Evolutionary conservation across 768 basidiomycete genomes (phyloP).

Genomic region (Suillus sp.): DNA sequence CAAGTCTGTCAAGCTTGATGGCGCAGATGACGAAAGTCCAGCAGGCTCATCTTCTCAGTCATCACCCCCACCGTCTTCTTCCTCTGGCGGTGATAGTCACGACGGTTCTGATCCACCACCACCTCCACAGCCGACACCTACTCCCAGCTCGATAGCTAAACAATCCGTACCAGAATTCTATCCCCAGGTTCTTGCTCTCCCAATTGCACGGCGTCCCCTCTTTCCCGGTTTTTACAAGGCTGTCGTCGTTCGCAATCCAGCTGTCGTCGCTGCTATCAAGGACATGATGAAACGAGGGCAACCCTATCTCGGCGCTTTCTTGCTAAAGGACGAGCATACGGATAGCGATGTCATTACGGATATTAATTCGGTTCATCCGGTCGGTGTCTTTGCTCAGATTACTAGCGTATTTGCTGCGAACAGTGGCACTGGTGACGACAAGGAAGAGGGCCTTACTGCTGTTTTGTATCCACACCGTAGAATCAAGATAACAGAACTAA

Average conservation of each 20-base stretch:
- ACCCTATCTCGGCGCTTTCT: slow-evolving; percentile 95
- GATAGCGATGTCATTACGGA: slow-evolving; percentile 94
- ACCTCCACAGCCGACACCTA: slow-evolving; percentile 38
- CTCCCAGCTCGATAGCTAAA: slow-evolving; percentile 68
- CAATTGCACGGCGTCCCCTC: slow-evolving; percentile 91
- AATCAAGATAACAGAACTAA: slow-evolving; percentile 84
- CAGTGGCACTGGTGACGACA: slow-evolving; percentile 55
- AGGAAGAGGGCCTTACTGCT: slow-evolving; percentile 90
- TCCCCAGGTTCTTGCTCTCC: slow-evolving; percentile 92
- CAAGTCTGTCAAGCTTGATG: slow-evolving; percentile 23
- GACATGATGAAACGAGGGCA: slow-evolving; percentile 97
- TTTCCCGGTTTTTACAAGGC: slow-evolving; percentile 99
- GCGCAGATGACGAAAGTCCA: slow-evolving; percentile 34
- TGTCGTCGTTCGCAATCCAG: slow-evolving; percentile 88
- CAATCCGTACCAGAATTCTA: slow-evolving; percentile 89
- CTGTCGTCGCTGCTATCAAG: slow-evolving; percentile 90
- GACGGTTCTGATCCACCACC: slow-evolving; percentile 43
- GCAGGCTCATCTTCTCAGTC: slow-evolving; percentile 35
- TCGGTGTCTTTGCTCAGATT: slow-evolving; percentile 97
- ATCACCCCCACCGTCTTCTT: slow-evolving; percentile 40
- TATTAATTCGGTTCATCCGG: slow-evolving; percentile 82
- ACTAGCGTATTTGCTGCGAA: slow-evolving; percentile 84
- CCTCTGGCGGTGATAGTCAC: slow-evolving; percentile 39
- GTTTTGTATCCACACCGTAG: slow-evolving; percentile 93
- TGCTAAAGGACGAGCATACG: slow-evolving; percentile 90